Conservation (phyloP, 2,329 filamentous ascomycete species). For the Colletotrichum sp. region DNA sequence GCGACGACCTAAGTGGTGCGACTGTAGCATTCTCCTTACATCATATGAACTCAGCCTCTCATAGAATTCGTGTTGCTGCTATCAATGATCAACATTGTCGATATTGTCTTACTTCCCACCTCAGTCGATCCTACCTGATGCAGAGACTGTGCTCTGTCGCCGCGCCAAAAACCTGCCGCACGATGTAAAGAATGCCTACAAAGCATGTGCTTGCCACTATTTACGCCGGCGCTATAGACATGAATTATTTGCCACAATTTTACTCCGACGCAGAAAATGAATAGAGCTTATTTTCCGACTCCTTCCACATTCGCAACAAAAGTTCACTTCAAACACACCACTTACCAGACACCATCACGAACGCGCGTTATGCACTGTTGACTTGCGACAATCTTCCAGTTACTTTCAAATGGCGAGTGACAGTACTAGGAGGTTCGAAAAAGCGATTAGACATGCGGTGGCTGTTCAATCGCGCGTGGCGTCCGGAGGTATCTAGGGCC, state of each 20-base stretch:
- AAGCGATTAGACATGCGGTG: rapidly evolving
- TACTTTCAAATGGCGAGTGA: background rate
- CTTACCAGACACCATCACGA: background rate
- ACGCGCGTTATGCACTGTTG: background rate
- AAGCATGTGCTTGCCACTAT: rapidly evolving
- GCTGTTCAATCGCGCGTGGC: background rate
- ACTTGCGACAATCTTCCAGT: background rate
- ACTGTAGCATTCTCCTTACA: no score
- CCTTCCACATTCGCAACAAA: background rate
- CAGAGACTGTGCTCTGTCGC: no score
- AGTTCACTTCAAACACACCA: background rate
- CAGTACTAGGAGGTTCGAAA: background rate
- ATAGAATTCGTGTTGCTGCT: no score
- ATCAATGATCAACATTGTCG: no score
- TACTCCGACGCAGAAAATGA: no score
- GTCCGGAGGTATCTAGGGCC: background rate
- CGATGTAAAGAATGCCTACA: no score
- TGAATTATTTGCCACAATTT: background rate
- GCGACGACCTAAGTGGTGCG: no score
- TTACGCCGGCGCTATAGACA: no score
- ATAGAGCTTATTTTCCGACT: background rate
- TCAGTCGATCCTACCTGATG: no score
- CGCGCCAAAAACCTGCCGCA: no score
- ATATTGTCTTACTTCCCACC: no score
- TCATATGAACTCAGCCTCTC: no score